phyloP scores from a whole-genome alignment of 257 asterid species.

The Coffea canephora region DNA sequence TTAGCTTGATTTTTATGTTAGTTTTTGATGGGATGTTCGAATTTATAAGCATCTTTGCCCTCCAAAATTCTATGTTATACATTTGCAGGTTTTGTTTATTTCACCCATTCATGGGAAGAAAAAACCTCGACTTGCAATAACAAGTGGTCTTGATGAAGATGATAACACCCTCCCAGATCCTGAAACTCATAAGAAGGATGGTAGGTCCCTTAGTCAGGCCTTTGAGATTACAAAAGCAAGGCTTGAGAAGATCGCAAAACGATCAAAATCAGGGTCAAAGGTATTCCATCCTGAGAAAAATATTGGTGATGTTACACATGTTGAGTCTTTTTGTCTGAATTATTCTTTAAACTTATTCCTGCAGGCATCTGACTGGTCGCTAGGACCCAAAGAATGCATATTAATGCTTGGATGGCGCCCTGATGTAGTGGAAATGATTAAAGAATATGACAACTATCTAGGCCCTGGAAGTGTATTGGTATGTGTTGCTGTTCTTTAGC shows the following conservation, averaged over 20 bases:
- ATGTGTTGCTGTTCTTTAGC: slow-evolving; percentile 20
- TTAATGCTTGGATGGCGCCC: slow-evolving; percentile 95
- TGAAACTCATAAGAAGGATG: slow-evolving; percentile 40
- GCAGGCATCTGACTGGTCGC: slow-evolving; percentile 68
- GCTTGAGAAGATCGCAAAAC: slow-evolving; percentile 64
- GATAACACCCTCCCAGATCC: slow-evolving; percentile 33
- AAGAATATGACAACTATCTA: slow-evolving; percentile 89
- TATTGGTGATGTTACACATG: slow-evolving; percentile 10
- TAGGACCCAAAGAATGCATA: slow-evolving; percentile 81
- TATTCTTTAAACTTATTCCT: slow-evolving; percentile 20
- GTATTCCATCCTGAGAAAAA: slow-evolving; percentile 31
- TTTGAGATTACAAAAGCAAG: slow-evolving; percentile 54
- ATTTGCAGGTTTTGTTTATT: slow-evolving; percentile 72
- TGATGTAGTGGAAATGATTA: slow-evolving; percentile 76
- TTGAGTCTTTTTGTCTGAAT: slow-evolving; percentile 15
- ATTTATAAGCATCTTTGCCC: background rate
- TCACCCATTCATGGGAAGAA: slow-evolving; percentile 72
- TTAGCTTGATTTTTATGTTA: background rate
- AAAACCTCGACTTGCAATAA: slow-evolving; percentile 52
- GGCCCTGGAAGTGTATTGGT: slow-evolving; percentile 95
- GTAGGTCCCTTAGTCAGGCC: slow-evolving; percentile 30
- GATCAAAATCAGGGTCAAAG: slow-evolving; percentile 82
- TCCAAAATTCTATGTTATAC: slow-evolving; percentile 1
- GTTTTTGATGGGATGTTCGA: background rate
- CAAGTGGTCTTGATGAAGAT: slow-evolving; percentile 32